Conservation (phyloP, 2,329 filamentous ascomycete genomes). For the Aspergillus chevalieri region DNA sequence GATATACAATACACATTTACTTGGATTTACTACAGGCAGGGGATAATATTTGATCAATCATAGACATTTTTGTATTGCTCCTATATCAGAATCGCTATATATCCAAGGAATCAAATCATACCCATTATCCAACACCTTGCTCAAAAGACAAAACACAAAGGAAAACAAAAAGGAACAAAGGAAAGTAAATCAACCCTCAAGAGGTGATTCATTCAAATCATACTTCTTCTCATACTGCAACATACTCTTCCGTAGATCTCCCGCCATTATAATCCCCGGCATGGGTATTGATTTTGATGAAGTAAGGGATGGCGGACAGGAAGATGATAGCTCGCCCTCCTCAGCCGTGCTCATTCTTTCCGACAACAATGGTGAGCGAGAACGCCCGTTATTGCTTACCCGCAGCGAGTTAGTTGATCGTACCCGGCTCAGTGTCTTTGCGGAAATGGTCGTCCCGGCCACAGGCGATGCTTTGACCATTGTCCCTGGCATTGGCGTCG, state of each 20-base stretch:
- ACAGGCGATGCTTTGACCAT: conserved; percentile 51
- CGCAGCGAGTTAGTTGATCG: conserved; percentile 28
- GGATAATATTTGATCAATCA: neutral
- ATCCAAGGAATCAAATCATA: neutral
- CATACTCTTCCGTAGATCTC: conserved; percentile 17
- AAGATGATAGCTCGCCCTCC: neutral
- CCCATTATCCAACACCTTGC: neutral
- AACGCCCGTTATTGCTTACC: conserved; percentile 14
- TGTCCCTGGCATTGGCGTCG: conserved; percentile 47
- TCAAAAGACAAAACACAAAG: conserved; percentile 1
- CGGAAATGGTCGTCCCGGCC: conserved; percentile 47
- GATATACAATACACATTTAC: too few species aligned
- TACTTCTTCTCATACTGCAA: conserved; percentile 20
- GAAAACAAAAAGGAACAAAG: conserved; percentile 1
- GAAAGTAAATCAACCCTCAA: conserved; percentile 19
- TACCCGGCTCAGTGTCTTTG: conserved; percentile 32
- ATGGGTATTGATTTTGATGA: neutral
- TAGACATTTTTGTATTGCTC: neutral
- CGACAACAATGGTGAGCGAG: conserved; percentile 12
- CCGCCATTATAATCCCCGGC: conserved; percentile 13
- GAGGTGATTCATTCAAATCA: conserved; percentile 24
- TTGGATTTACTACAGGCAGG: too few species aligned
- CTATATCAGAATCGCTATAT: neutral
- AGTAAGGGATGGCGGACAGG: neutral
- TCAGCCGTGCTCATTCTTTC: conserved; percentile 1